These are phyloP conservation scores for Silene vulgaris DNA, from an alignment of 179 eudicot genomes.

Conservation along the genomic window DNA sequence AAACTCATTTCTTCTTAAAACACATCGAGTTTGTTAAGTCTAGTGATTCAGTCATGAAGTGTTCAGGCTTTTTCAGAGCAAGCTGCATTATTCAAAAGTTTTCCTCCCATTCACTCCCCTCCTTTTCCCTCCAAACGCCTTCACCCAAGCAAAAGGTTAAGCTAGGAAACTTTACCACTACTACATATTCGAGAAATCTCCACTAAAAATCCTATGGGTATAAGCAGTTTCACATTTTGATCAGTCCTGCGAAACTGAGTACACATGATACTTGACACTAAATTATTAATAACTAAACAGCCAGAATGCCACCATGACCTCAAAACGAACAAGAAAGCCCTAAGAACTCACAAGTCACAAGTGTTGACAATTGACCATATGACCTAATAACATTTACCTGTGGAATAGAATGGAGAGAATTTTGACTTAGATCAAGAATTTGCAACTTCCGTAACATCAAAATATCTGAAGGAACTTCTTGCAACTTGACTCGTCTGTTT, in stretches of 20 bases:
- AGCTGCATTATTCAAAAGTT: too few relatives aligned
- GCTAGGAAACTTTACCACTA: too few relatives aligned
- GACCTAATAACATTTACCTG: constrained; percentile 35
- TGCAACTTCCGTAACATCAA: constrained; percentile 48
- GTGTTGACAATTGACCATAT: background rate
- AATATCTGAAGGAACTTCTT: constrained; percentile 68
- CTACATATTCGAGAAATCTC: background rate
- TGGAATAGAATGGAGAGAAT: constrained; percentile 59
- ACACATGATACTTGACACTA: background rate
- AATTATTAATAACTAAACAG: background rate
- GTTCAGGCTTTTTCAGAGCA: too few relatives aligned
- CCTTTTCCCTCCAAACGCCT: too few relatives aligned
- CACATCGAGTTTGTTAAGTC: too few relatives aligned
- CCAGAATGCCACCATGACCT: background rate
- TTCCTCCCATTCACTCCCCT: too few relatives aligned
- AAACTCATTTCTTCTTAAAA: too few relatives aligned
- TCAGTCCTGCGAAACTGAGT: background rate
- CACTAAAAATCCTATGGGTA: background rate
- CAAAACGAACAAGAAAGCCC: background rate
- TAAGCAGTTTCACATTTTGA: background rate
- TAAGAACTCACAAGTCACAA: constrained; percentile 13
- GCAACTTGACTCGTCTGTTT: constrained; percentile 63
- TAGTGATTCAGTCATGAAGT: too few relatives aligned
- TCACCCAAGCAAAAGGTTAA: too few relatives aligned
- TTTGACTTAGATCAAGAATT: constrained; percentile 84